Evolutionary conservation across 352 stramenopile genomes (phyloP), one percentile per base, ranked within the genome.

Genomic region (Pilasporangium apinafurcum): DNA sequence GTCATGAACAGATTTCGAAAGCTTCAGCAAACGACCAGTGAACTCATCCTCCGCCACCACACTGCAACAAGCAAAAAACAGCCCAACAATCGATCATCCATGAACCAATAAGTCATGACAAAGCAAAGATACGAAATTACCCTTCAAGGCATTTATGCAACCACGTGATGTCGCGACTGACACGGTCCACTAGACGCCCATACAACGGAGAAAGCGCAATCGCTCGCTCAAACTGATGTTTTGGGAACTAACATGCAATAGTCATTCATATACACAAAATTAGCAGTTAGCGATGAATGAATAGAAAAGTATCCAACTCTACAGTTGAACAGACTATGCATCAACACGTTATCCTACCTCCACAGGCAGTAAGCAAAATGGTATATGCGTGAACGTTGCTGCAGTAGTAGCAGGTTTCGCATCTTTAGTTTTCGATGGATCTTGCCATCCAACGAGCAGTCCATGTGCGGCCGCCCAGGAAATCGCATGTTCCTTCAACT

Each of bases 41-140:
- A 96, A 97, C 30, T 73, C 62, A 52, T 97, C 89, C 40, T 92
- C 78, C 7, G 65, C 62, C n/a, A 90, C 70, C 22, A 92, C 81
- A 35, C 68, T 78, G 28, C 3, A 30, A 30, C 3, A 29, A 13
- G n/a, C 24, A 21, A 17, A 6, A 37, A 35, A 2, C 12, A 53
- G 5, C 16, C 13, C 10, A 10, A 13, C 16, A 36, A 18, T 13
- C n/a, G 13, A 3, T 26, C 8, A 30, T 26, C 25, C 16, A 40
- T 16, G 6, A 32, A 10, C 25, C 17, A 20, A 41, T 6, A 43
- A 30, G 31, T 8, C 10, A 7, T 51, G 12, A 16, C 44, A 8
- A 5, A 28, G 18, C 1, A 33, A 9, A 37, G 10, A 39, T n/a
- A n/a, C 2, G 25, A 20, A 29, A 53, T 9, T 45, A 69, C 56